Base-by-base conservation (phyloP, 768 basidiomycete species). In the Mycena galericulata region DNA sequence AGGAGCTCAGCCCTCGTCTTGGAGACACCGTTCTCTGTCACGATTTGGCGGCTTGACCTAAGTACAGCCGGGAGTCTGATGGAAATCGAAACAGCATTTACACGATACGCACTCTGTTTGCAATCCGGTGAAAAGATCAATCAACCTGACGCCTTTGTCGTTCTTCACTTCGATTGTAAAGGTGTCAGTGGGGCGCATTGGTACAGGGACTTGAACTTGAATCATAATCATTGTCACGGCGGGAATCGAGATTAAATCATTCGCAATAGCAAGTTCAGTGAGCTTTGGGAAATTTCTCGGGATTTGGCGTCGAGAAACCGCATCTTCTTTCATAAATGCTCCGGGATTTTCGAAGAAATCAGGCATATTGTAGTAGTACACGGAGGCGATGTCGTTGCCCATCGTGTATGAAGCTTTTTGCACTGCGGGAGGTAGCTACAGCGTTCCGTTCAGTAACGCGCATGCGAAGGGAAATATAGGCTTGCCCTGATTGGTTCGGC, bases 401-500 rank as follows among this genome's bases (percentile, higher is more conserved):
- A 62, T 22, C 0, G 5, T 18, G 14, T 53, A 62, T 18, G 62
- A 62, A 0, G 51, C 30, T 1, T 22, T 24, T 4, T 62, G 20
- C 29, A 54, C 27, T n/a, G 62, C 51, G 18, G 62, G 62, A 43
- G 53, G 62, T 4, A 62, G 34, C 62, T 62, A 20, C 2, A 32
- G 14, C 7, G 20, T 7, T 4, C 45, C 18, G 24, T 34, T 53
- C 22, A 22, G 12, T 22, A 4, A 20, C 17, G 1, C 12, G 32
- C 11, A 22, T 24, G 36, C 12, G 22, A 8, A 34, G 2, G 24
- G 8, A 24, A 59, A 14, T 1, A 30, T n/a, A 14, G 29, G 22
- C 58, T n/a, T 62, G 20, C 62, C 32, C 50, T 62, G 29, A 62
- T n/a, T 32, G 29, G 62, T 20, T 62, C 62, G 17, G 26, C 30